Percentiles rank a stretch among this genome's conserved stretches.
Evolutionary conservation across 2,329 filamentous ascomycete species (phyloP).

Genomic region (Reticulascus tulasneorum): DNA sequence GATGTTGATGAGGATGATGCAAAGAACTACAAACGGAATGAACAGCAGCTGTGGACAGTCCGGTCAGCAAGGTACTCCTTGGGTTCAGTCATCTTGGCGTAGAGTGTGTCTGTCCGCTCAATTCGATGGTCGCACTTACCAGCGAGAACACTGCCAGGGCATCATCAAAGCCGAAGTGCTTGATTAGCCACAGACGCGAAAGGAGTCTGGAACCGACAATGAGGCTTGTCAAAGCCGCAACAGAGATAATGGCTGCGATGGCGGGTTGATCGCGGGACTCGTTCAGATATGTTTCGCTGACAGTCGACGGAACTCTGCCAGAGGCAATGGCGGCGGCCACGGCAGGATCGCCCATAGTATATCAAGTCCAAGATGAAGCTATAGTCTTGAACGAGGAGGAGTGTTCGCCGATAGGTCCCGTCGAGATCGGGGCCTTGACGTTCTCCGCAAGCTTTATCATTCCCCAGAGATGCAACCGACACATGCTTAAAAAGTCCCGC

Average conservation of each 20-base stretch:
- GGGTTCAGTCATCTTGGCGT: constrained; percentile 6
- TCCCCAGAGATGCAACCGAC: too few relatives aligned
- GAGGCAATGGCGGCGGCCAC: constrained; percentile 26
- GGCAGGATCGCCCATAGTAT: constrained; percentile 11
- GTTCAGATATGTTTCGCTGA: constrained; percentile 30
- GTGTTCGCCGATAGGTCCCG: too few relatives aligned
- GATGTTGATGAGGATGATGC: constrained; percentile 39
- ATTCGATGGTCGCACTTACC: constrained; percentile 20
- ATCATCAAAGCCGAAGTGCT: constrained; percentile 35
- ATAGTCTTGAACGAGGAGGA: too few relatives aligned
- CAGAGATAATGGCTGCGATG: constrained; percentile 34
- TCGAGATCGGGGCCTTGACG: too few relatives aligned
- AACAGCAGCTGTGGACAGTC: constrained; percentile 17
- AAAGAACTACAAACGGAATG: constrained; percentile 38
- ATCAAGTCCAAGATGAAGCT: too few relatives aligned
- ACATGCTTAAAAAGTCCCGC: too few relatives aligned
- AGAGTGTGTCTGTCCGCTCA: not conserved
- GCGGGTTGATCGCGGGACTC: constrained; percentile 31
- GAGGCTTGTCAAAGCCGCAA: constrained; percentile 28
- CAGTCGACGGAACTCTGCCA: constrained; percentile 28
- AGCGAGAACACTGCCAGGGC: constrained; percentile 28
- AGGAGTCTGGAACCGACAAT: constrained; percentile 29
- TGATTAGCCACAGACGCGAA: constrained; percentile 31
- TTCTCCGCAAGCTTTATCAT: too few relatives aligned
- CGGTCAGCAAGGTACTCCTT: not conserved